A percentile compares a stretch with the other conserved stretches of the same genome.
Evolutionary conservation across 495 filamentous ascomycete species (phyloP).

Genomic region (Daldinia bambusicola): DNA sequence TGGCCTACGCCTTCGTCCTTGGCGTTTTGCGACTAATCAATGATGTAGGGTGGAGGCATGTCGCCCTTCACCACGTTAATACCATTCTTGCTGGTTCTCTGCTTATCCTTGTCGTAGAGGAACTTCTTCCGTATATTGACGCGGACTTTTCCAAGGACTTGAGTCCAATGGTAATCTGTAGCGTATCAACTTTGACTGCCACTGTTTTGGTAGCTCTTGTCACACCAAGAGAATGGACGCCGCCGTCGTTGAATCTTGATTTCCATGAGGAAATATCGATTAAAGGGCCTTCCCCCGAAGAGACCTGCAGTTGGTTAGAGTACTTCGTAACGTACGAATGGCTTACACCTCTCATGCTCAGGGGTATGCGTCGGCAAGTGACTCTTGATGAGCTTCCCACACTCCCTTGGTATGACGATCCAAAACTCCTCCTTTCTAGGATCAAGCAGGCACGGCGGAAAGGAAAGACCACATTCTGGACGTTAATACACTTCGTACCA

Average conservation of each 20-base stretch:
- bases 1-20: slow-evolving; percentile 50
- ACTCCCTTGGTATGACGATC: slow-evolving; percentile 63
- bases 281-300: slow-evolving; percentile 54
- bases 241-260: slow-evolving; percentile 47
- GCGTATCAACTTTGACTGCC: slow-evolving; percentile 45
- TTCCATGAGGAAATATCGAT: slow-evolving; percentile 43
- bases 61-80: slow-evolving; percentile 54
- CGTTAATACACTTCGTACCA: slow-evolving; percentile 52
- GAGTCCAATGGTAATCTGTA: slow-evolving; percentile 37
- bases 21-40: slow-evolving; percentile 50
- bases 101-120: slow-evolving; percentile 38
- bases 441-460: slow-evolving; percentile 53
- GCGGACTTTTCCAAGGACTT: slow-evolving; percentile 29
- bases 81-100: slow-evolving; percentile 45
- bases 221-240: slow-evolving; percentile 54
- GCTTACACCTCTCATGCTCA: slow-evolving; percentile 59
- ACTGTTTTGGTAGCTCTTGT: slow-evolving; percentile 48
- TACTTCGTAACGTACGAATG: slow-evolving; percentile 62
- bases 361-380: slow-evolving; percentile 54
- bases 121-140: slow-evolving; percentile 51
- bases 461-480: slow-evolving; percentile 55
- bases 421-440: slow-evolving; percentile 52
- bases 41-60: slow-evolving; percentile 52
- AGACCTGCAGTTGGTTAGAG: slow-evolving; percentile 61
- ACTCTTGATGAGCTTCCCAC: slow-evolving; percentile 59